These are phyloP conservation scores for Coleophoma eucalyptorum DNA, from an alignment of 2,329 filamentous ascomycete species.

Conservation along the genomic window DNA sequence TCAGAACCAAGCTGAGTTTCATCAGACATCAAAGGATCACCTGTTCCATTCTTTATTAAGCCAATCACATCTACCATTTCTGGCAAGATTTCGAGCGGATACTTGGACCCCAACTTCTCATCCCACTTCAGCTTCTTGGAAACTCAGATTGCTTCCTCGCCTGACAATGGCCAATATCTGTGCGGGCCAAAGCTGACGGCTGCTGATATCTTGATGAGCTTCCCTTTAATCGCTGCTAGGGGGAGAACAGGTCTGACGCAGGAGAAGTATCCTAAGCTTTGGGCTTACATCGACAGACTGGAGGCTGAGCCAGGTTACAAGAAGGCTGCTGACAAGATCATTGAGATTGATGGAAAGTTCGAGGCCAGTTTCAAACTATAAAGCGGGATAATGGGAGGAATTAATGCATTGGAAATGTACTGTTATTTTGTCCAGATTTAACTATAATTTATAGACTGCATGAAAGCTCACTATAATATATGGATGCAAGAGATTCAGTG, in stretches of 20 bases:
- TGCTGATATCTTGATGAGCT: constrained; percentile 49
- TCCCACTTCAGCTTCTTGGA: constrained; percentile 48
- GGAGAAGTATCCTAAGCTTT: constrained; percentile 40
- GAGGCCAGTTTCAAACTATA: constrained; percentile 7
- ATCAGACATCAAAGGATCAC: constrained; percentile 45
- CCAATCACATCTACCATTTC: constrained; percentile 56
- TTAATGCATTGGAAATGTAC: no score
- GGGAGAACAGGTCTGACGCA: constrained; percentile 29
- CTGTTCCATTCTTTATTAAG: constrained; percentile 66
- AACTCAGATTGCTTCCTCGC: constrained; percentile 39
- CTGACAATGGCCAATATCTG: constrained; percentile 43
- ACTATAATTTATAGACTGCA: no score
- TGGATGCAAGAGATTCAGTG: no score
- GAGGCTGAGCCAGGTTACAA: constrained; percentile 38
- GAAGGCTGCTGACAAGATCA: constrained; percentile 43
- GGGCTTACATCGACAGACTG: constrained; percentile 40
- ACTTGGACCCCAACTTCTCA: constrained; percentile 41
- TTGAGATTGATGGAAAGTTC: constrained; percentile 33
- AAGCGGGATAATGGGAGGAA: no score
- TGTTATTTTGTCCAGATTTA: no score
- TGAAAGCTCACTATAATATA: no score
- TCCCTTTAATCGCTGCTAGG: constrained; percentile 41
- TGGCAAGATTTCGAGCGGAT: constrained; percentile 35
- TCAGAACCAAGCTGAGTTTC: background rate
- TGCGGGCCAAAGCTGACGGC: constrained; percentile 43